phyloP scores from a whole-genome alignment of 345 rosid species.

The Microcos paniculata region DNA sequence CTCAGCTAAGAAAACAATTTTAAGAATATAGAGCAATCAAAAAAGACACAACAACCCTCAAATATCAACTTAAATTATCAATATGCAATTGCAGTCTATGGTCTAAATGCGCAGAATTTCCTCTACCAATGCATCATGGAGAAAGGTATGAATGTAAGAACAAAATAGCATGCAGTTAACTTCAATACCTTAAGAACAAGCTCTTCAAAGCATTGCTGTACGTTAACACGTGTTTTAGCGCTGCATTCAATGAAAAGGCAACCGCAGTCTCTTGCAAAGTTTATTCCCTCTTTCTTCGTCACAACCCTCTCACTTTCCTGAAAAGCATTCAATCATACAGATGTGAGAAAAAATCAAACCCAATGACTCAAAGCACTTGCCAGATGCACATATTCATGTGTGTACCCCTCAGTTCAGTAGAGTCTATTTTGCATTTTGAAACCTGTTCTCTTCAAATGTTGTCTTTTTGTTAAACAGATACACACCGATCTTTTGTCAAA shows the following conservation, averaged over 20 bases:
- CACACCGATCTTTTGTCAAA: too few relatives aligned
- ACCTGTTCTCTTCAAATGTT: too few relatives aligned
- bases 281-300: constrained; percentile 58
- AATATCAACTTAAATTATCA: neutral
- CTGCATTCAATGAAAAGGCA: constrained; percentile 73
- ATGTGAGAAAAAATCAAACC: neutral
- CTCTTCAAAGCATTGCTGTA: constrained; percentile 64
- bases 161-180: neutral
- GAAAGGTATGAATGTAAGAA: neutral
- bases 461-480: too few relatives aligned
- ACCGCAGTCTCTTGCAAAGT: constrained; percentile 60
- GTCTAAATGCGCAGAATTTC: neutral
- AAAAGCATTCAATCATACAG: constrained; percentile 1
- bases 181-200: constrained; percentile 56
- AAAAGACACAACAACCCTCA: neutral
- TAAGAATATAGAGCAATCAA: neutral
- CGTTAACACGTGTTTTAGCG: constrained; percentile 60
- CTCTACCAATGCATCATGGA: neutral
- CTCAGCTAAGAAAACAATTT: neutral
- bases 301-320: constrained; percentile 70
- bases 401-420: too few relatives aligned
- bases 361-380: too few relatives aligned
- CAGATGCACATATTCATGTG: too few relatives aligned
- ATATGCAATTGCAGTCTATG: neutral
- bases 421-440: too few relatives aligned